Percentiles rank a stretch among this genome's conserved stretches.
These are phyloP conservation scores for Fraxinus sp. DNA, from an alignment of 305 asterid genomes.

Conservation along the genomic window DNA sequence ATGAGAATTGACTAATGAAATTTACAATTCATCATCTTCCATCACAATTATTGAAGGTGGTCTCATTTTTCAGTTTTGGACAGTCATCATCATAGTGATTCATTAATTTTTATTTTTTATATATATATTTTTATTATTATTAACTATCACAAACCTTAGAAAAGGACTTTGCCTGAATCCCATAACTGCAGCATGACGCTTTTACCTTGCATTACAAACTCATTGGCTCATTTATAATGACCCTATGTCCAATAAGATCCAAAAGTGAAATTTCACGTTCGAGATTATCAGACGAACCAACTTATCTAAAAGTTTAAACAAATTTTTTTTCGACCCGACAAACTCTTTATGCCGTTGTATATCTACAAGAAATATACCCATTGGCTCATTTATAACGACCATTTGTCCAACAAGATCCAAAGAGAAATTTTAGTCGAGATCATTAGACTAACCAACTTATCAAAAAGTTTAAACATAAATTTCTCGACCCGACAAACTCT, in stretches of 20 bases:
- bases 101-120: not conserved
- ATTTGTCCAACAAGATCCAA: not conserved
- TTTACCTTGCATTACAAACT: not conserved
- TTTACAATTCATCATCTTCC: slow-evolving; percentile 23
- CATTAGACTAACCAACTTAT: not conserved
- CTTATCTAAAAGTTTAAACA: not conserved
- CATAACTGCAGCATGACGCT: not conserved
- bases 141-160: not conserved
- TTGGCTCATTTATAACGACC: slow-evolving; percentile 20
- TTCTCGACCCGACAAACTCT: not conserved
- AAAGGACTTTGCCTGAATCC: slow-evolving; percentile 38
- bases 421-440: not conserved
- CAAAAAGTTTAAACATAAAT: not conserved
- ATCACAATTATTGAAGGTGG: slow-evolving; percentile 3
- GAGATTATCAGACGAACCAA: not conserved
- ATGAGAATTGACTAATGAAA: slow-evolving; percentile 32
- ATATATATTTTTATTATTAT: not conserved
- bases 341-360: slow-evolving; percentile 10
- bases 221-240: slow-evolving; percentile 20
- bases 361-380: slow-evolving; percentile 28
- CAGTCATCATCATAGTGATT: slow-evolving; percentile 27
- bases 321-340: not conserved
- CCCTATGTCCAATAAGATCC: not conserved
- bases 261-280: not conserved
- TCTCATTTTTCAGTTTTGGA: slow-evolving; percentile 18